Percentiles rank a stretch among this genome's conserved stretches.
These are phyloP conservation scores for Fusarium zealandicum DNA, from an alignment of 2,329 filamentous ascomycete genomes.

Conservation along the genomic window DNA sequence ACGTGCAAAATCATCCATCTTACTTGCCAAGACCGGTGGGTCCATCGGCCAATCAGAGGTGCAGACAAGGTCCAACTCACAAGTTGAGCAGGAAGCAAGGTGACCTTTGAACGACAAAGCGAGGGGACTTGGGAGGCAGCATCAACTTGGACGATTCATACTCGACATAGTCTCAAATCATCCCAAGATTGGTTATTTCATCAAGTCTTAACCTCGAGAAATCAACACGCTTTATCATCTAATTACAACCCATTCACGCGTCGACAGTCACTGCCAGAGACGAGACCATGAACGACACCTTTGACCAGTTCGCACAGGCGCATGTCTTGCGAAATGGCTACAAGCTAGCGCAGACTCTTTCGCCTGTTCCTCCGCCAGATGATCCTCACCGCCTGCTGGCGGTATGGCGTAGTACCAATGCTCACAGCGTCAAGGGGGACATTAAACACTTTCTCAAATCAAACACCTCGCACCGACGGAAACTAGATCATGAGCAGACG, in stretches of 20 bases:
- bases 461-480: slow-evolving; percentile 60
- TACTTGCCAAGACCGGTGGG: slow-evolving; percentile 1
- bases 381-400: slow-evolving; percentile 71
- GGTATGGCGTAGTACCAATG: slow-evolving; percentile 76
- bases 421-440: slow-evolving; percentile 70
- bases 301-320: slow-evolving; percentile 76
- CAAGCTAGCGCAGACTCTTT: slow-evolving; percentile 75
- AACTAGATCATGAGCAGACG: slow-evolving; percentile 70
- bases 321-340: slow-evolving; percentile 72
- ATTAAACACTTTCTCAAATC: slow-evolving; percentile 76
- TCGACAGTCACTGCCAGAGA: slow-evolving; percentile 11
- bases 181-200: background rate
- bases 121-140: slow-evolving; percentile 9
- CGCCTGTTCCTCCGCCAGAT: slow-evolving; percentile 69
- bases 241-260: background rate
- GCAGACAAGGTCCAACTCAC: slow-evolving; percentile 5
- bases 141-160: slow-evolving; percentile 15
- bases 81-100: slow-evolving; percentile 23
- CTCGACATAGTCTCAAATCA: slow-evolving; percentile 5
- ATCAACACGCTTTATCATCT: background rate
- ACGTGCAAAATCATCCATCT: slow-evolving; percentile 32
- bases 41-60: slow-evolving; percentile 37
- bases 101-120: slow-evolving; percentile 26
- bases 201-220: background rate
- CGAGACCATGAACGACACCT: slow-evolving; percentile 72